phyloP scores from a whole-genome alignment of 2,329 filamentous ascomycete genomes.

The Orbilia quercus region DNA sequence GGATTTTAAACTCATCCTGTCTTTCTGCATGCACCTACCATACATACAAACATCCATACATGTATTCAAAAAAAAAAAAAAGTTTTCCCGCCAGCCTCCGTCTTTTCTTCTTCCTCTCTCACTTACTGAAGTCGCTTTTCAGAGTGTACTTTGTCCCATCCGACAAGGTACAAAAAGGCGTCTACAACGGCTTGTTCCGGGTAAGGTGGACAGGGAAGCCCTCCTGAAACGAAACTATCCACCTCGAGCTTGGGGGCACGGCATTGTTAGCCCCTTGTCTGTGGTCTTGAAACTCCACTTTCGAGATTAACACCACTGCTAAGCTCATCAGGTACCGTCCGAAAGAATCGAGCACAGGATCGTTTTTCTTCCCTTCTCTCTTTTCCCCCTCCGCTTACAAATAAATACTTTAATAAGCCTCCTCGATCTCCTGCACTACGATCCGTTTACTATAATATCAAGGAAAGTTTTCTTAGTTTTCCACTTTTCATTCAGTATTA shows the following conservation, averaged over 20 bases:
- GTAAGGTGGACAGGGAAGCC: conserved; percentile 34
- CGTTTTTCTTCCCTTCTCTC: too few species aligned
- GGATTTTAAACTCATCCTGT: neutral
- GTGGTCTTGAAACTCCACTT: conserved; percentile 46
- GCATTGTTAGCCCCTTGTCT: conserved; percentile 28
- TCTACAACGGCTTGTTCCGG: conserved; percentile 50
- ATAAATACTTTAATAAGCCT: conserved; percentile 53
- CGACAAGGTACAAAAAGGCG: conserved; percentile 13
- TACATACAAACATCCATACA: too few species aligned
- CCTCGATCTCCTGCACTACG: conserved; percentile 37
- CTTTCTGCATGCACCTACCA: neutral
- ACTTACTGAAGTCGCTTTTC: too few species aligned
- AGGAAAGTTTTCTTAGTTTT: conserved; percentile 16
- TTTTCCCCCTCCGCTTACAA: conserved; percentile 45
- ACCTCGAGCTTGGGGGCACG: conserved; percentile 38
- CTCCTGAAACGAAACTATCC: conserved; percentile 55
- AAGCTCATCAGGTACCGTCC: conserved; percentile 38
- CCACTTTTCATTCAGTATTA: conserved; percentile 31
- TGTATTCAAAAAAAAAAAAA: too few species aligned
- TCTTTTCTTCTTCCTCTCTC: neutral
- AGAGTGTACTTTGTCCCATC: too few species aligned
- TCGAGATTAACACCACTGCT: conserved; percentile 41
- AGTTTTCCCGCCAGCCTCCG: conserved; percentile 31
- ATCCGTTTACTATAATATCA: conserved; percentile 22
- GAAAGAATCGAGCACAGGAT: conserved; percentile 38